These are phyloP conservation scores for Penicillium sp. DNA, from an alignment of 2,329 filamentous ascomycete genomes.

Conservation along the genomic window DNA sequence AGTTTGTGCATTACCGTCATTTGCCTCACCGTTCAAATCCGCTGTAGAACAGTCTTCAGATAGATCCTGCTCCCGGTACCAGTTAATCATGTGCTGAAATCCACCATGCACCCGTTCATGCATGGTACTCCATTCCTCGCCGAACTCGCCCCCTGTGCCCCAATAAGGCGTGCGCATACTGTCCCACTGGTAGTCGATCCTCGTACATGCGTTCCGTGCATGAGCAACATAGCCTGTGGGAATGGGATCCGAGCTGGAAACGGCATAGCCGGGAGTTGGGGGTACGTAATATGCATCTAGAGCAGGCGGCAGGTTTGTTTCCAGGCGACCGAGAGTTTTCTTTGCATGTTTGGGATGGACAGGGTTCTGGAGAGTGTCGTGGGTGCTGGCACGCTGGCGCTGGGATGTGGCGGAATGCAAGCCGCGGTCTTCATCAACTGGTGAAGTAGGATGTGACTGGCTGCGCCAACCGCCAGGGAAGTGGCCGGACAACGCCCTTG, in stretches of 20 bases:
- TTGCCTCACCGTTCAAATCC: slow-evolving; percentile 1
- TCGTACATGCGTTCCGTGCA: slow-evolving; percentile 78
- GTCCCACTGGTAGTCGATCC: slow-evolving; percentile 95
- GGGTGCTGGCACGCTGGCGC: slow-evolving; percentile 50
- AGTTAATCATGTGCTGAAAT: slow-evolving; percentile 73
- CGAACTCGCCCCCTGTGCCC: slow-evolving; percentile 82
- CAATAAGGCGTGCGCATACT: slow-evolving; percentile 78
- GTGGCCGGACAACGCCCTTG: slow-evolving; percentile 43
- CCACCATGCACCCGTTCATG: slow-evolving; percentile 83
- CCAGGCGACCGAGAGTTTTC: slow-evolving; percentile 30
- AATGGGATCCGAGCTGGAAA: slow-evolving; percentile 76
- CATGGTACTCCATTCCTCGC: slow-evolving; percentile 96
- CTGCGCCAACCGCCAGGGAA: slow-evolving; percentile 59
- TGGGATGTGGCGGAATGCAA: slow-evolving; percentile 2
- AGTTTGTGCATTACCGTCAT: slow-evolving; percentile 67
- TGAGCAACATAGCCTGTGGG: slow-evolving; percentile 86
- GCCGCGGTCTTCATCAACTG: slow-evolving; percentile 25
- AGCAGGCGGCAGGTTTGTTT: slow-evolving; percentile 31
- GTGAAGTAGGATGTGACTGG: slow-evolving; percentile 26
- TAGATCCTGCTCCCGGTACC: slow-evolving; percentile 62
- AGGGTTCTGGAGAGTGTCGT: slow-evolving; percentile 36
- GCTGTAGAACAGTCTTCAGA: slow-evolving; percentile 13
- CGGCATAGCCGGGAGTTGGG: slow-evolving; percentile 77
- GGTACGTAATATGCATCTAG: slow-evolving; percentile 61
- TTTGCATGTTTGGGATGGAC: slow-evolving; percentile 16